These are phyloP conservation scores for Pseudocercospora macadamiae DNA, from an alignment of 2,329 filamentous ascomycete genomes.

Conservation along the genomic window DNA sequence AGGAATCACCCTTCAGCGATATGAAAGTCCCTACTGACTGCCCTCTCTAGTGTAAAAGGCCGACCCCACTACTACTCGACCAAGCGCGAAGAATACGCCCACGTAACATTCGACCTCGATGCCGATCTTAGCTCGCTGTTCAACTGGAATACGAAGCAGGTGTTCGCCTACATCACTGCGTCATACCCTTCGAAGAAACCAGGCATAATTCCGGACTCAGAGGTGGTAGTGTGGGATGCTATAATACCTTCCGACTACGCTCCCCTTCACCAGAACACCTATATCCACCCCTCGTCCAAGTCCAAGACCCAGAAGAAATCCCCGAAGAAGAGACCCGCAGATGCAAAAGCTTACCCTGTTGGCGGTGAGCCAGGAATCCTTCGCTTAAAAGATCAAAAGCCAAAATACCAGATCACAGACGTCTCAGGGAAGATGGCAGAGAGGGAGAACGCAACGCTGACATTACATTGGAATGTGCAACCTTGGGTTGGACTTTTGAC, in stretches of 20 bases:
- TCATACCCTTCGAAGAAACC: constrained; percentile 57
- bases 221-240: constrained; percentile 92
- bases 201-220: constrained; percentile 46
- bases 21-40: not conserved
- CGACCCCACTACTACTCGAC: constrained; percentile 93
- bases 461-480: constrained; percentile 94
- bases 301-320: constrained; percentile 26
- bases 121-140: constrained; percentile 90
- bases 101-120: constrained; percentile 90
- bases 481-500: constrained; percentile 90
- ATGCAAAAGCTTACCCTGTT: constrained; percentile 36
- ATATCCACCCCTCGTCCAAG: constrained; percentile 55
- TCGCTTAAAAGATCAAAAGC: constrained; percentile 78
- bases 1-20: not conserved
- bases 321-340: constrained; percentile 20
- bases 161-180: constrained; percentile 95
- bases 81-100: constrained; percentile 93
- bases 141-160: constrained; percentile 98
- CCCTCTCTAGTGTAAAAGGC: constrained; percentile 72
- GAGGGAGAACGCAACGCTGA: constrained; percentile 72
- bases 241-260: constrained; percentile 81
- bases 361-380: constrained; percentile 65
- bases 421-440: constrained; percentile 77
- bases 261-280: constrained; percentile 54
- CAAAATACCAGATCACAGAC: constrained; percentile 97